Evolutionary conservation across 192 early-diverging fungal species (phyloP).

Genomic region (Linnemannia zychae): DNA sequence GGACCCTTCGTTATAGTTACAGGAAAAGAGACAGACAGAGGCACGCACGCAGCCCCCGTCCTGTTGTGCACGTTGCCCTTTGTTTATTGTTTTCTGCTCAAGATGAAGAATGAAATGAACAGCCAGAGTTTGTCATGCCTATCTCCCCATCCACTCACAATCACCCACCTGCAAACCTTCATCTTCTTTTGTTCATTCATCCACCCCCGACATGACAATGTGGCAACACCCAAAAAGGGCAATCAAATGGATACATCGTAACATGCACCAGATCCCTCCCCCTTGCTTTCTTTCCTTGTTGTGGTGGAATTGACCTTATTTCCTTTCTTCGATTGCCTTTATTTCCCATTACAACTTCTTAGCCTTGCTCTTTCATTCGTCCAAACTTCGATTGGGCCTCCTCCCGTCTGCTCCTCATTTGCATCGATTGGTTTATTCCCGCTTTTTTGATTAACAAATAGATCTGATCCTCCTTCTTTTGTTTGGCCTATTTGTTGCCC

Average conservation of each 20-base stretch:
- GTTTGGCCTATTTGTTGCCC: neutral
- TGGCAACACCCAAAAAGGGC: neutral
- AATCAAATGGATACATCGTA: neutral
- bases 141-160: neutral
- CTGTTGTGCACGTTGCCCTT: neutral
- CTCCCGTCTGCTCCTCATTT: neutral
- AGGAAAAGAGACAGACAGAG: neutral
- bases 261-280: too few relatives aligned
- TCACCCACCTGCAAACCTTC: neutral
- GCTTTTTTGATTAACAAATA: neutral
- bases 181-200: too few relatives aligned
- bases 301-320: too few relatives aligned
- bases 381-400: neutral
- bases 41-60: neutral
- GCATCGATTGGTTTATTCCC: neutral
- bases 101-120: conserved; percentile 7
- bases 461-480: neutral
- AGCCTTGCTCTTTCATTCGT: neutral
- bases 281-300: too few relatives aligned
- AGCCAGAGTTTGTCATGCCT: neutral
- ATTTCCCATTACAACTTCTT: neutral
- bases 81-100: neutral
- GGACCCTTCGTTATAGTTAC: neutral
- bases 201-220: neutral
- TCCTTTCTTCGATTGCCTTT: neutral